Conservation (phyloP, 1,284 basidiomycete species). For the Boletus semigastroideus region DNA sequence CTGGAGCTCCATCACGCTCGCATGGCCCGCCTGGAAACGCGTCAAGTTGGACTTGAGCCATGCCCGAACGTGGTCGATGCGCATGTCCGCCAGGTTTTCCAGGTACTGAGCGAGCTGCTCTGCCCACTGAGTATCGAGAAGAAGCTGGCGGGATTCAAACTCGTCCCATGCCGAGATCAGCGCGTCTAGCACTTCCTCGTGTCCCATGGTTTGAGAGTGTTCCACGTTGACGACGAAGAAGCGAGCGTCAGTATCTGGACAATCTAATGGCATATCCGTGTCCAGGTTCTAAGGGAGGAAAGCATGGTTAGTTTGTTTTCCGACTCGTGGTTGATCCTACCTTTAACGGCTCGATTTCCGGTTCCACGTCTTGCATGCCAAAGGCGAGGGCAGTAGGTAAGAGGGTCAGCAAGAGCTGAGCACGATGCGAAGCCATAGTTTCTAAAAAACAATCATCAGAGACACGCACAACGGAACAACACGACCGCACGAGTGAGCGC, state of each 20-base stretch:
- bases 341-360: slow-evolving; percentile 48
- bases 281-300: slow-evolving; percentile 46
- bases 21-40: slow-evolving; percentile 45
- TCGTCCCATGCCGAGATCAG: slow-evolving; percentile 37
- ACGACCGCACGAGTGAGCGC: slow-evolving; percentile 50
- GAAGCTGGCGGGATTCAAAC: slow-evolving; percentile 32
- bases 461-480: not conserved
- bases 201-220: slow-evolving; percentile 12
- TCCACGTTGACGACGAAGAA: slow-evolving; percentile 38
- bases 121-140: slow-evolving; percentile 45
- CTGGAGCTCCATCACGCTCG: slow-evolving; percentile 46
- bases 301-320: not conserved
- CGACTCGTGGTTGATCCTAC: slow-evolving; percentile 26
- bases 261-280: slow-evolving; percentile 40
- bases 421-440: slow-evolving; percentile 54
- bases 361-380: slow-evolving; percentile 45
- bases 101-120: slow-evolving; percentile 40
- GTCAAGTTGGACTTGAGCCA: slow-evolving; percentile 51
- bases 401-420: slow-evolving; percentile 40
- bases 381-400: slow-evolving; percentile 46
- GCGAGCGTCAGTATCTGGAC: slow-evolving; percentile 32
- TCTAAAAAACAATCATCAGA: slow-evolving; percentile 36
- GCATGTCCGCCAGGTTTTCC: slow-evolving; percentile 37
- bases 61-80: slow-evolving; percentile 44
- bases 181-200: slow-evolving; percentile 29